Evolutionary conservation across 108 stramenopile species (phyloP), one percentile per base, ranked within the genome.

Genomic region (Nitzschia sp.): DNA sequence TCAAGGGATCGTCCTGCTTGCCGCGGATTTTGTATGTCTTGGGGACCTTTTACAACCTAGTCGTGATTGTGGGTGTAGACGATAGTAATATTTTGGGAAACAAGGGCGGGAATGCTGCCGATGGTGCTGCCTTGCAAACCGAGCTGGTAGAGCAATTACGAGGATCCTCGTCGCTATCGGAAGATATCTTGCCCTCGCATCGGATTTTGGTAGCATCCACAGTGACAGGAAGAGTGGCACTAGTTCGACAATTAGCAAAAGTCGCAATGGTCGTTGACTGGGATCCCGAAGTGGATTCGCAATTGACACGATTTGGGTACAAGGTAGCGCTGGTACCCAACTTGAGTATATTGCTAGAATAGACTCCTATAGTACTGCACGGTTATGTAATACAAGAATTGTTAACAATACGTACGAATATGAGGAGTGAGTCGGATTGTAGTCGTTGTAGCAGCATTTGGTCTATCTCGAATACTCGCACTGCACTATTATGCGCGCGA

Each of bases 291-390:
- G 69, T 75, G 17, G 31, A 71, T 38, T 2, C 35, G 17, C 55
- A 74, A 53, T 61, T 80, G 64, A 26, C 38, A 45, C 68, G 69
- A 23, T 80, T 80, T 55, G 79, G 79, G 17, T 74, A 64, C 63
- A 63, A 76, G 30, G 75, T 76, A 25, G n/a, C 66, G 1, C 13
- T 75, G 17, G 60, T 75, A 8, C 21, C 58, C 16, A 36, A 75
- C n/a, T 68, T 55, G 73, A 17, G 45, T 28, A 58, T 22, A 26
- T 58, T 58, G 58, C 28, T 69, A 47, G 68, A 69, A 32, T 61
- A 61, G 57, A 9, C n/a, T n/a, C n/a, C 38, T 41, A 41, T 41
- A 41, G 38, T 41, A 41, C 13, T 41, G 13, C n/a, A n/a, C n/a
- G n/a, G n/a, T n/a, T n/a, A n/a, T n/a, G n/a, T n/a, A n/a, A n/a